phyloP scores from a whole-genome alignment of 192 early-diverging fungal genomes.

The Paraglomus occultum region DNA sequence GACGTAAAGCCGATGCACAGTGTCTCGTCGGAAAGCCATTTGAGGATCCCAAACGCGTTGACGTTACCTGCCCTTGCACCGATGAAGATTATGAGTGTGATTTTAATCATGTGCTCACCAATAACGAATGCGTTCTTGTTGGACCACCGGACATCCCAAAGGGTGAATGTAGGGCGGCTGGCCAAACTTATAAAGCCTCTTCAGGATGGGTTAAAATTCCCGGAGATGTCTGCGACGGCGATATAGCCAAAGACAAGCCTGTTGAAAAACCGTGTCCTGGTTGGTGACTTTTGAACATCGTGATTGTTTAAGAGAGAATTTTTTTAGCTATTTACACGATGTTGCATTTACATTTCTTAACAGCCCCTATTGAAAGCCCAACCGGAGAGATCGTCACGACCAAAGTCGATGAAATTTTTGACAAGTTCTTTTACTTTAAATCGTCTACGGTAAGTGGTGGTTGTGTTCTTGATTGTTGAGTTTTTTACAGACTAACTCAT shows the following conservation, averaged over 20 bases:
- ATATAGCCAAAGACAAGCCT: slow-evolving; percentile 39
- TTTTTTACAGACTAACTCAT: too few species aligned
- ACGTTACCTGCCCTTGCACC: slow-evolving; percentile 72
- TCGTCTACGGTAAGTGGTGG: slow-evolving; percentile 39
- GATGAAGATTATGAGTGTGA: slow-evolving; percentile 93
- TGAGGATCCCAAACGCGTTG: slow-evolving; percentile 53
- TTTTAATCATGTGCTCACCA: slow-evolving; percentile 64
- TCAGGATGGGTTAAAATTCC: slow-evolving; percentile 84
- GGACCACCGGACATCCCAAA: slow-evolving; percentile 56
- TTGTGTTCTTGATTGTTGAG: too few species aligned
- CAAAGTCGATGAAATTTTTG: slow-evolving; percentile 45
- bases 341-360: too few species aligned
- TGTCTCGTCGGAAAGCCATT: slow-evolving; percentile 72
- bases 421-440: slow-evolving; percentile 65
- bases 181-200: slow-evolving; percentile 66
- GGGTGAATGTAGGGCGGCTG: slow-evolving; percentile 59
- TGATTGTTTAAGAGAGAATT: slow-evolving; percentile 22
- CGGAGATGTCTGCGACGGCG: slow-evolving; percentile 71
- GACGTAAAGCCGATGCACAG: slow-evolving; percentile 71
- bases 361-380: too few species aligned
- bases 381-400: background rate
- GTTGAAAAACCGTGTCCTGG: slow-evolving; percentile 40
- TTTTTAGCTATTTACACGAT: too few species aligned
- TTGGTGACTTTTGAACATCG: slow-evolving; percentile 31
- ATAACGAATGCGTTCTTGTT: slow-evolving; percentile 58